A percentile compares a stretch with the other conserved stretches of the same genome.
phyloP scores from a whole-genome alignment of 1,284 basidiomycete species.

The Tilletia walkeri region DNA sequence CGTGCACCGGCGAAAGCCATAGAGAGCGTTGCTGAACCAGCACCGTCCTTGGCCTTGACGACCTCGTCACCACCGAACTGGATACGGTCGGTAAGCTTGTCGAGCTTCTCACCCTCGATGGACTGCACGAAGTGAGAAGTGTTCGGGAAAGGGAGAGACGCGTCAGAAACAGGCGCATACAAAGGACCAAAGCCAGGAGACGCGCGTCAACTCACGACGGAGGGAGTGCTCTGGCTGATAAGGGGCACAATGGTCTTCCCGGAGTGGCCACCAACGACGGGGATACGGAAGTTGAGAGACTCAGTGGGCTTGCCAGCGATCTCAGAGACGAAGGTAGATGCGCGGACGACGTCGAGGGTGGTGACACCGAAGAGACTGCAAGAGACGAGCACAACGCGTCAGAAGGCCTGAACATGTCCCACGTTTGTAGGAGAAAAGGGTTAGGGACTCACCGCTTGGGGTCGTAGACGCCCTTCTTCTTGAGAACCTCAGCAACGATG shows the following conservation, averaged over 20 bases:
- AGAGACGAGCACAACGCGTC: no score
- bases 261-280: slow-evolving; percentile 93
- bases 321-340: slow-evolving; percentile 89
- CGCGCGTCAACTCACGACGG: slow-evolving; percentile 64
- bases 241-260: slow-evolving; percentile 94
- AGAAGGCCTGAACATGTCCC: no score
- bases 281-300: slow-evolving; percentile 63
- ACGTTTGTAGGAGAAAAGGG: neutral
- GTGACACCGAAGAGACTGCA: slow-evolving; percentile 57
- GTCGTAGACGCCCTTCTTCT: slow-evolving; percentile 86
- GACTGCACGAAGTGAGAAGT: slow-evolving; percentile 6
- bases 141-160: neutral
- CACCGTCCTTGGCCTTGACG: slow-evolving; percentile 83
- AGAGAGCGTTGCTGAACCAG: slow-evolving; percentile 82
- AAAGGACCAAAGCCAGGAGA: slow-evolving; percentile 55
- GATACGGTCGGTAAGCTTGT: slow-evolving; percentile 62
- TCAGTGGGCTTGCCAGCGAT: slow-evolving; percentile 68
- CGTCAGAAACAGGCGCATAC: neutral
- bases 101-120: slow-evolving; percentile 59
- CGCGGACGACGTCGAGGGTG: slow-evolving; percentile 94
- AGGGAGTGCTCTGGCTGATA: slow-evolving; percentile 69
- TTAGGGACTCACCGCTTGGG: slow-evolving; percentile 64
- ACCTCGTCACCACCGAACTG: slow-evolving; percentile 82
- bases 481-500: slow-evolving; percentile 91
- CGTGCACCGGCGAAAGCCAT: slow-evolving; percentile 73